Evolutionary conservation across 805 yeast species (phyloP).

Genomic region (Sporopachydermia lactativora): DNA sequence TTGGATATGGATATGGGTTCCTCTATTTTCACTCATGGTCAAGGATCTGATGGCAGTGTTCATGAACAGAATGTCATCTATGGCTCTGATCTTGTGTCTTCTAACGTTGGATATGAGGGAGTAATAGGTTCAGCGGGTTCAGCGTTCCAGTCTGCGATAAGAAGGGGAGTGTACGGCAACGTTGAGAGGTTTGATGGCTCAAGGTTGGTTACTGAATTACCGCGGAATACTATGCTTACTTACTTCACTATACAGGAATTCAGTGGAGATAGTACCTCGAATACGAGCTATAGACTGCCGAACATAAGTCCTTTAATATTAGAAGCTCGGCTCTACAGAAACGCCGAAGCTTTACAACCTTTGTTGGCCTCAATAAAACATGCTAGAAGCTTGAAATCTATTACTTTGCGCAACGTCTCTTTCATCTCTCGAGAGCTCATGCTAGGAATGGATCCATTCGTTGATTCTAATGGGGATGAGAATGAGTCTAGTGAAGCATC

Average conservation of each 20-base stretch:
- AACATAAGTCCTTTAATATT: neutral
- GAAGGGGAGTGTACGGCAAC: neutral
- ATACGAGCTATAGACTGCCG: neutral
- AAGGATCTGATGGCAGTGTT: too few relatives aligned
- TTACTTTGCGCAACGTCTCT: neutral
- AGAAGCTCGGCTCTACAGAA: neutral
- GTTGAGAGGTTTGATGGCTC: conserved; percentile 1
- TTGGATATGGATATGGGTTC: conserved; percentile 1
- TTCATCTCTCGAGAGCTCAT: neutral
- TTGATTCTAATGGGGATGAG: neutral
- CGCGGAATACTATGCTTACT: neutral
- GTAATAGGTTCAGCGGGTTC: neutral
- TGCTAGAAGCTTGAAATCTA: neutral
- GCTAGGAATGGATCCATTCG: neutral
- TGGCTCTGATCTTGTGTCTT: neutral
- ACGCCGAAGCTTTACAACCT: neutral
- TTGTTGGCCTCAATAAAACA: neutral
- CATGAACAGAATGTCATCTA: too few relatives aligned
- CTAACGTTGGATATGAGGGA: neutral
- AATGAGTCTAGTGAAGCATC: neutral
- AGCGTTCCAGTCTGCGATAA: neutral
- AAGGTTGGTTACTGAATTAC: neutral
- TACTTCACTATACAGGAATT: neutral
- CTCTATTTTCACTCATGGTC: neutral
- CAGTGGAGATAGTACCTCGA: neutral